These are phyloP conservation scores for Tympanopsis confertula DNA, from an alignment of 2,329 filamentous ascomycete species.

Conservation along the genomic window DNA sequence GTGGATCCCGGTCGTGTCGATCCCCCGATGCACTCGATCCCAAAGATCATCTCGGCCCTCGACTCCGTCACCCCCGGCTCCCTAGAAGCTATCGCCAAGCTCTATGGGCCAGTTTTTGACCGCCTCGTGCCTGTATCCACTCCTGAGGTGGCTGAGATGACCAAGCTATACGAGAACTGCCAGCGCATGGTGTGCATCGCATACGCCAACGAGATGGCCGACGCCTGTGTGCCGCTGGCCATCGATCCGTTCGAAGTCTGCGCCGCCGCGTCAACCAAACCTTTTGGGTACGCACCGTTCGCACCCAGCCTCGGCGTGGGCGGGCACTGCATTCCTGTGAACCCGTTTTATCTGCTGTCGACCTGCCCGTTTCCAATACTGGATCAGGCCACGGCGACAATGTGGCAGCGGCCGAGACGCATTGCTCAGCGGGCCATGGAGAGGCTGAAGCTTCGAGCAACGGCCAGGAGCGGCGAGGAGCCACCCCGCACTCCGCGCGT, in stretches of 20 bases:
- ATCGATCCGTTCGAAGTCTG: conserved; percentile 40
- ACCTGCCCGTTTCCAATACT: conserved; percentile 34
- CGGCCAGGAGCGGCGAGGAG: not conserved
- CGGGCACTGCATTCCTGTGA: conserved; percentile 43
- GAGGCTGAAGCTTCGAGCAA: conserved; percentile 7
- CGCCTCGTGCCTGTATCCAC: conserved; percentile 32
- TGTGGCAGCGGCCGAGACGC: conserved; percentile 26
- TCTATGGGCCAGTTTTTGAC: conserved; percentile 36
- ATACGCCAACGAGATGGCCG: conserved; percentile 43
- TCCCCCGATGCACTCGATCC: conserved; percentile 28
- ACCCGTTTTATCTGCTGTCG: conserved; percentile 38
- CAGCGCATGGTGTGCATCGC: conserved; percentile 42
- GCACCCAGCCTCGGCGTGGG: conserved; percentile 36
- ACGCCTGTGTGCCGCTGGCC: conserved; percentile 29
- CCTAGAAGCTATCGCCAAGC: conserved; percentile 24
- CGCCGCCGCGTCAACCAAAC: conserved; percentile 34
- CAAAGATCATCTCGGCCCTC: conserved; percentile 40
- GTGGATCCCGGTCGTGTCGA: conserved; percentile 36
- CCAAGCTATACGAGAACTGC: conserved; percentile 46
- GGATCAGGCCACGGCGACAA: conserved; percentile 26
- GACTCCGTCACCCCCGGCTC: conserved; percentile 32
- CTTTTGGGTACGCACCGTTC: conserved; percentile 38
- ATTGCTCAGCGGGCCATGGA: conserved; percentile 23
- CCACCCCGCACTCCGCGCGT: conserved; percentile 13
- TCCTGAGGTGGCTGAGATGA: conserved; percentile 45